Conservation (phyloP, 805 yeast genomes). For the Clavispora phyllophila region DNA sequence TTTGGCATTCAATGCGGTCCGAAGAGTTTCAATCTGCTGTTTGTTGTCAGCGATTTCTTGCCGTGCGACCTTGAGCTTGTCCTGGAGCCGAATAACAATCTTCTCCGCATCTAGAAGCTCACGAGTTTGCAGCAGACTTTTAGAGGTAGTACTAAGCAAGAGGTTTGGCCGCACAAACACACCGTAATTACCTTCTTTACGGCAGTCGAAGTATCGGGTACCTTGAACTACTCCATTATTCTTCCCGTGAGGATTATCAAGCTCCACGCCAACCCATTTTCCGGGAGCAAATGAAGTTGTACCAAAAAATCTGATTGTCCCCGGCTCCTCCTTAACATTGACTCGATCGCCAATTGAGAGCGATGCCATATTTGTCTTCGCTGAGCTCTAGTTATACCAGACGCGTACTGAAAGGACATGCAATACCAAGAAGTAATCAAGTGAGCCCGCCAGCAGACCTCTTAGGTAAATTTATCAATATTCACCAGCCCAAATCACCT, state of each 20-base stretch:
- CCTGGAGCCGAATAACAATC: constrained; percentile 42
- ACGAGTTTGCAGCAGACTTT: neutral
- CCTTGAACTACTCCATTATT: constrained; percentile 48
- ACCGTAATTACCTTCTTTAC: constrained; percentile 32
- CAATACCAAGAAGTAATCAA: neutral
- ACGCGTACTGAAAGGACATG: neutral
- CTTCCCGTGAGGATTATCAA: constrained; percentile 38
- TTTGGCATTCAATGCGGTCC: constrained; percentile 7
- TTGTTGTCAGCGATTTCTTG: constrained; percentile 20
- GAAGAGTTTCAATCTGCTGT: constrained; percentile 13
- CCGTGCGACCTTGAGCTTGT: constrained; percentile 35
- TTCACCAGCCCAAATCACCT: neutral
- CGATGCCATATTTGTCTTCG: neutral
- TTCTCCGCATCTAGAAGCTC: constrained; percentile 5
- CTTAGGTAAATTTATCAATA: too few species aligned
- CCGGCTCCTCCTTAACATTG: constrained; percentile 34
- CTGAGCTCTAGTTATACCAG: neutral
- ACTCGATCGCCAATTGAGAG: constrained; percentile 27
- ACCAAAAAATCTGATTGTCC: constrained; percentile 49
- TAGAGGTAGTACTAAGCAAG: neutral
- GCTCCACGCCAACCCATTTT: constrained; percentile 46
- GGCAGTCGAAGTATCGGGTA: constrained; percentile 37
- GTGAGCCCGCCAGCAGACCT: neutral
- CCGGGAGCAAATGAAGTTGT: constrained; percentile 56
- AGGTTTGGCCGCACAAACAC: constrained; percentile 44